Base-by-base conservation (phyloP, 257 asterid genomes). In the Solanum chiquidenum region DNA sequence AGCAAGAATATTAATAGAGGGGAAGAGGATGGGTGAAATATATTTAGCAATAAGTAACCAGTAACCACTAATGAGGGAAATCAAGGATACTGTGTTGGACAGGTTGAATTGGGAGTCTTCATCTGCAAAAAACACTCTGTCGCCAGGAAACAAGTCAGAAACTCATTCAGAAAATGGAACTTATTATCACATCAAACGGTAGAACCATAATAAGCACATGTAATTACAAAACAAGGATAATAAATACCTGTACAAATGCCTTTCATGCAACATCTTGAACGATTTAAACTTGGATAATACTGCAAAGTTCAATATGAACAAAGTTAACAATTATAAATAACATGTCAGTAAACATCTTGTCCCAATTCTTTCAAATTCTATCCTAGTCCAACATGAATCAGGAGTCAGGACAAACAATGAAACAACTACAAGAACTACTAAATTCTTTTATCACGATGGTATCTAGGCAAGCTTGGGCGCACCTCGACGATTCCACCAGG, bases 241-340 rank as follows among this genome's bases (percentile, higher is more conserved):
- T 16, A 33, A 34, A 31, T 92, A 97, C 99, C 99, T 79, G 99
- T 97, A 87, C 99, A 97, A 88, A 97, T 97, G 94, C 99, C 98
- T 92, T 97, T 97, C 92, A 37, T 92, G 98, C 99, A 96, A 91
- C 99, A 97, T 91, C 98, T 94, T 69, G 99, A 97, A 75, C 99
- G 94, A 84, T 97, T 96, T 60, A 97, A 98, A 92, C 99, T 97
- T 77, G 99, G 99, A 92, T 97, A 97, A 88, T 94, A 94, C 99
- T 97, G 98, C 88, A 93, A 92, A 86, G 64, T 77, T 88, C 88
- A 90, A 84, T 83, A 87, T 33, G 34, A 90, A 86, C 66, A 55
- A 58, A 86, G 79, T 18, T 21, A 84, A 86, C 87, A 85, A 71
- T 89, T n/a, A 89, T 16, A 34, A 46, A 18, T 9, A 49, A 29